Evolutionary conservation across 1,139 yeast genomes (phyloP), one percentile per base, ranked within the genome.

Genomic region (Trichomonascaceae sp.): DNA sequence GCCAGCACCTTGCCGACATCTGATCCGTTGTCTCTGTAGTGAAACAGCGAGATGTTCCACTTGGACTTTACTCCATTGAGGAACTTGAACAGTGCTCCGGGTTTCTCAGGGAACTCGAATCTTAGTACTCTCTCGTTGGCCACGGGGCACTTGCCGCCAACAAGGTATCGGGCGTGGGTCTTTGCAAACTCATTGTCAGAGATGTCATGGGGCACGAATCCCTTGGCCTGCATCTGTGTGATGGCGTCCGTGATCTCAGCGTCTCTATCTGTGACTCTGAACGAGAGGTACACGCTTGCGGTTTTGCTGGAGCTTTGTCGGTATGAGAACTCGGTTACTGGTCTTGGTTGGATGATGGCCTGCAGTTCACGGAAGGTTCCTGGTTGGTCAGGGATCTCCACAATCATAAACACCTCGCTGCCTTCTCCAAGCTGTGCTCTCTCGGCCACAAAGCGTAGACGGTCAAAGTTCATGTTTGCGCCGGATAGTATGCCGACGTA

Each of bases 361-460:
- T 82, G 92, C 40, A 89, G 67, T 42, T 70, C 71, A 39, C 72
- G 69, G 60, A 89, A 89, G 37, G 93, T 81, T 25, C 98, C 98
- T 9, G 96, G 93, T 35, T 64, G 59, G 57, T 89, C 97, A 11
- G 97, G 97, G 42, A 89, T 84, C 28, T 85, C 76, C 6, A 85
- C 85, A 30, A 81, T 74, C 63, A 89, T 67, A 44, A 93, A 89
- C 8, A 85, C 94, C 62, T 89, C 99, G 47, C 78, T 81, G 36
- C 97, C 98, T 57, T 89, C 97, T 62, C 98, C 99, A 17, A 89
- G 69, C 37, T 84, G 93, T 4, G 98, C 96, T 59, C 99, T 77
- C 60, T 89, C 99, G 40, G 94, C 76, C n/a, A 89, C 97, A 57
- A 89, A 89, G 53, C 99, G 71, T 46, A 89, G 66, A 50, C 99